Base-by-base conservation (phyloP, 2,329 filamentous ascomycete species). In the Coleophoma cylindrospora region DNA sequence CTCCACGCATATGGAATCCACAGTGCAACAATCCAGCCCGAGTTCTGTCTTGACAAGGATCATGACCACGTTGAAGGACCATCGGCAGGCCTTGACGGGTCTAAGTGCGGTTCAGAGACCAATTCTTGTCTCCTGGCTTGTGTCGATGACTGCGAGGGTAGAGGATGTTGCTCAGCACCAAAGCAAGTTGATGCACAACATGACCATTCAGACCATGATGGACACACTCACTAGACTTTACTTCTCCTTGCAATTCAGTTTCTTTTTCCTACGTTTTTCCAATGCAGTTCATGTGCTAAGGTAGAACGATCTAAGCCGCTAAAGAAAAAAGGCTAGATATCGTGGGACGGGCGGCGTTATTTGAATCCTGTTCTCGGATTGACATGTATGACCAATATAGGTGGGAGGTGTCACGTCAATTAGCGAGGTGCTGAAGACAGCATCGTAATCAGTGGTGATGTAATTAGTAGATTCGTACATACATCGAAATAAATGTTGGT, bases 1-100 rank as follows among this genome's bases (percentile, higher is more conserved):
- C 82, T 99, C 3, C 94, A 99, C 68, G 91, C 83, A 34, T 96
- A 95, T 61, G 92, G 94, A 50, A 97, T 99, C 57, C 94, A 99
- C 73, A 95, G 89, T 36, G 92, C 91, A 34, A 99, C 94, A 12
- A 97, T 99, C 60, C 94, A 99, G 69, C 94, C 94, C 6, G 94
- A 99, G 68, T 99, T 85, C 59, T 83, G 80, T 55, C 67, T 81
- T 22, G 80, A 81, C 56, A 63, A 70, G 47, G 56, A 54, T 40
- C 63, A 66, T 37, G 56, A 61, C 45, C 63, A 66, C 34, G 45
- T 17, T 9, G 54, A 58, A 21, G 51, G 50, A 33, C 40, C 47
- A 3, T 50, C 50, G 13, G 40, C 50, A 12, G 58, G 57, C 38
- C 48, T 61, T 13, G 62, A 65, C 43, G 58, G 61, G 45, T 43